Base-by-base conservation (phyloP, 305 asterid genomes). In the Fraxinus platypoda region DNA sequence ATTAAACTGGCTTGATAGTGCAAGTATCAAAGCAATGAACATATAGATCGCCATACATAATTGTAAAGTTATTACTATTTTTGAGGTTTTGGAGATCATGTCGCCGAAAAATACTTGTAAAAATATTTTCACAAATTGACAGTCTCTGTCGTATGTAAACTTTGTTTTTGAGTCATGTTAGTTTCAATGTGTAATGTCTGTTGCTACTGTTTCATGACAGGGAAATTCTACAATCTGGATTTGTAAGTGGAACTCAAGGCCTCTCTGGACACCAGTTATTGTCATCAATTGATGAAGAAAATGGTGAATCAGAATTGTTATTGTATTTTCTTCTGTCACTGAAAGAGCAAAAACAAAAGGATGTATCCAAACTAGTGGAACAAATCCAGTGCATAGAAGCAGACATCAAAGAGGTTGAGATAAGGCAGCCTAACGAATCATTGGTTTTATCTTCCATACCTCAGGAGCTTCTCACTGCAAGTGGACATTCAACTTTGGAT, bases 341-440 rank as follows among this genome's bases (percentile, higher is more conserved):
- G 78, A 77, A 87, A 71, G 94, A 93, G 81, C 89, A 88, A 86
- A 95, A 91, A 83, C 94, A 92, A 84, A 93, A 91, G 80, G 87
- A 86, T 81, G 91, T 90, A 57, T 88, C 93, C 76, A 90, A 83
- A 83, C 87, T 95, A 76, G 83, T 78, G 70, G 95, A 91, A 81
- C 93, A 92, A 86, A 84, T 93, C 84, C 88, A 82, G 86, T 83
- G 85, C 87, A 85, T 94, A 84, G 98, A 93, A 87, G 89, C 94
- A 78, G 99, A 95, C 87, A 89, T 94, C 86, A 85, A 85, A 85
- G 98, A 93, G 87, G 87, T 92, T 80, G 93, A 88, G 86, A 93
- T 82, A 87, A 89, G 96, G 71, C 91, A 87, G 72, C 84, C 84
- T 71, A 91, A 87, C 77, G 86, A 77, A 46, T 84, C 80, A 19